These are phyloP conservation scores for Pseudozyma sp. DNA, from an alignment of 1,284 basidiomycete genomes.

Conservation along the genomic window DNA sequence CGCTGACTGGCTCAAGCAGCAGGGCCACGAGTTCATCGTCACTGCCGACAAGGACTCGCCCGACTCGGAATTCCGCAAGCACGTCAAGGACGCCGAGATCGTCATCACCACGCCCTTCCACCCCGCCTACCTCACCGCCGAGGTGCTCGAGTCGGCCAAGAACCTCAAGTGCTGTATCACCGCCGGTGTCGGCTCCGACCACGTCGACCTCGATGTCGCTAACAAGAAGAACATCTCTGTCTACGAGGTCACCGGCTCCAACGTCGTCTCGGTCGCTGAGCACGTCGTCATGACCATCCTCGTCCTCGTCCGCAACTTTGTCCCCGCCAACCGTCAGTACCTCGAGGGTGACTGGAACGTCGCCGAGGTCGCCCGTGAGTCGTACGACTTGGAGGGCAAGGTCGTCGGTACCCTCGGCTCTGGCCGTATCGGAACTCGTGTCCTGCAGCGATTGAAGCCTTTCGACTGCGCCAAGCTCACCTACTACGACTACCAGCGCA, in stretches of 20 bases:
- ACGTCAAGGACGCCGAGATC: constrained; percentile 77
- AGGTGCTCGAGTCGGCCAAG: constrained; percentile 82
- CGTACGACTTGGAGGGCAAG: constrained; percentile 88
- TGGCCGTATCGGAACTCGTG: constrained; percentile 69
- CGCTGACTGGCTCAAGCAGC: constrained; percentile 71
- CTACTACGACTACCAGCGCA: constrained; percentile 89
- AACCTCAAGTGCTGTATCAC: constrained; percentile 93
- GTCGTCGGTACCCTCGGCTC: constrained; percentile 86
- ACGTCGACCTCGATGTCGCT: constrained; percentile 86
- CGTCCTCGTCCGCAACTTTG: constrained; percentile 86
- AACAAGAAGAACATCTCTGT: constrained; percentile 86
- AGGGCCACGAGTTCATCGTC: constrained; percentile 77
- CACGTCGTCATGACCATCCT: constrained; percentile 88
- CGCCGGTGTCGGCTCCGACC: constrained; percentile 91
- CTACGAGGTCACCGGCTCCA: constrained; percentile 77
- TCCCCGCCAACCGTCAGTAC: constrained; percentile 75
- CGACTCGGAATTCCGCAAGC: constrained; percentile 85
- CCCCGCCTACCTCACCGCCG: constrained; percentile 82
- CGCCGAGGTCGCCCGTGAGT: constrained; percentile 67
- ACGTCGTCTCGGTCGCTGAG: constrained; percentile 84
- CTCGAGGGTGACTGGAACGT: constrained; percentile 61
- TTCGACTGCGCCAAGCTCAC: constrained; percentile 92
- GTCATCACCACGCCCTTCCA: constrained; percentile 86
- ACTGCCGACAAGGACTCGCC: constrained; percentile 87
- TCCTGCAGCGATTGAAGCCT: constrained; percentile 85